These are phyloP conservation scores for Lasiodiplodia hormozganensis DNA, from an alignment of 2,329 filamentous ascomycete species.

Conservation along the genomic window DNA sequence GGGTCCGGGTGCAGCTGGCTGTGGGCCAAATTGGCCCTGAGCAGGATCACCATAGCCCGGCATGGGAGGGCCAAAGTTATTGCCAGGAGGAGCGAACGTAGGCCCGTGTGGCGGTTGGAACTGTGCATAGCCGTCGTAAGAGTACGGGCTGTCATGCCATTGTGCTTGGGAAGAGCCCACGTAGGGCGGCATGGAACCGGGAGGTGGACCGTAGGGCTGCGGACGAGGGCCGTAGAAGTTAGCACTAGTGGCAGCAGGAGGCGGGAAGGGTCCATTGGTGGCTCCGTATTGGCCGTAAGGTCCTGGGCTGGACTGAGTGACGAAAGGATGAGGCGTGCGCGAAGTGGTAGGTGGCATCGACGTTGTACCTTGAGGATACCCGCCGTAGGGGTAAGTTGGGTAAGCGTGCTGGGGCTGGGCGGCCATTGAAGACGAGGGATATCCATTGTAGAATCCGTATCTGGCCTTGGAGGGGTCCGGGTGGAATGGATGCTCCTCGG, in stretches of 20 bases:
- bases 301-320: conserved; percentile 44
- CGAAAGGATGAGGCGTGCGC: conserved; percentile 35
- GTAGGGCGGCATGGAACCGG: conserved; percentile 14
- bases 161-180: conserved; percentile 16
- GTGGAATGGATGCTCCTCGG: conserved; percentile 74
- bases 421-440: conserved; percentile 37
- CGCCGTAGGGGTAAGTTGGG: conserved; percentile 41
- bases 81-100: conserved; percentile 9
- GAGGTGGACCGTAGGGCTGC: conserved; percentile 8
- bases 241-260: conserved; percentile 40
- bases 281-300: conserved; percentile 42
- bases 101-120: conserved; percentile 10
- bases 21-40: conserved; percentile 32
- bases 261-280: conserved; percentile 46
- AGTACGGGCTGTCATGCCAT: conserved; percentile 19
- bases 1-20: conserved; percentile 1
- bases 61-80: conserved; percentile 25
- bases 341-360: conserved; percentile 45
- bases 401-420: conserved; percentile 35
- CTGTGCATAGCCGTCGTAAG: conserved; percentile 16
- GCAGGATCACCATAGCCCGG: conserved; percentile 30
- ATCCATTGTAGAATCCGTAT: conserved; percentile 42
- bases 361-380: conserved; percentile 47
- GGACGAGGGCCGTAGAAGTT: conserved; percentile 16
- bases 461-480: conserved; percentile 61